Base-by-base conservation (phyloP, 306 rosid genomes). In the Vachellia collinsii region DNA sequence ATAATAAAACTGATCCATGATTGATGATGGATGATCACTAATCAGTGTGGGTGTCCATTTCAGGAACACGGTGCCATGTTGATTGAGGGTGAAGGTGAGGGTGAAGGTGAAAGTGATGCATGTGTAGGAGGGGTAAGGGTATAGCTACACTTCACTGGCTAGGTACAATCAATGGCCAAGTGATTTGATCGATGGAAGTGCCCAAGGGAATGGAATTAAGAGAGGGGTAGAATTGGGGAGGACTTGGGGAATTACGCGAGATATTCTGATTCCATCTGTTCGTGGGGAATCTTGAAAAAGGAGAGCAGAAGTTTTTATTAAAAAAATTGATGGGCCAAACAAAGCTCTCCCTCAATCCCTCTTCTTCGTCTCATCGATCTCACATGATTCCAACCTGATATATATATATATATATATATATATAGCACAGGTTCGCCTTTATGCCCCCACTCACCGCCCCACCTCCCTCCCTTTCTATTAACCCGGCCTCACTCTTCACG, bases 371-470 rank as follows among this genome's bases (percentile, higher is more conserved):
- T 53, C 34, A 56, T 56, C 63, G 1, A 29, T 51, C 58, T 79
- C 83, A 78, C 69, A 79, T 71, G 83, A 87, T 87, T 84, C 83
- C 80, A 84, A 65, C 80, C 75, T n/a, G n/a, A 79, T 64, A 75
- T 81, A 71, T 76, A 79, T 66, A 4, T 29, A 29, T 29, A 29
- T 29, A 29, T 29, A 2, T 29, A 2, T 29, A 2, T 29, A 2
- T 29, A 14, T n/a, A 84, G 70, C 80, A 81, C 78, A 71, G 79
- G 78, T 78, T 76, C 42, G 82, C 88, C 82, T 79, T 84, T 87
- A 87, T 85, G 50, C 85, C 62, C 76, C 88, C 88, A 84, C 88
- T 87, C 88, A 84, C 88, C 75, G 85, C 90, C 88, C 86, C 88
- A 80, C 43, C 23, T 76, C 51, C 64, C 23, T 76, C 51, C 64